phyloP scores from a whole-genome alignment of 805 yeast species.

The Pachysolen tannophilus region DNA sequence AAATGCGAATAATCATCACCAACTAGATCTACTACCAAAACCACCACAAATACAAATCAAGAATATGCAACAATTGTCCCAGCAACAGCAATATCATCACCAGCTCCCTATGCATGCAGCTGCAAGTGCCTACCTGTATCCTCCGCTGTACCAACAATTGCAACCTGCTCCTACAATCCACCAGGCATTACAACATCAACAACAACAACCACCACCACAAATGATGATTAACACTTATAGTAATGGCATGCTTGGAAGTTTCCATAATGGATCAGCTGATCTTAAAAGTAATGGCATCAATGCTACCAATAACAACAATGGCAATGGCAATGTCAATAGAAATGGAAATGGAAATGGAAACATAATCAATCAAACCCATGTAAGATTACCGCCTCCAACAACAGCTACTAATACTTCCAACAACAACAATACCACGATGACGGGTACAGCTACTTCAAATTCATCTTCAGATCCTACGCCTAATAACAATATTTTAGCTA shows the following conservation, averaged over 20 bases:
- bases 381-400: neutral
- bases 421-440: neutral
- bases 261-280: too few species aligned
- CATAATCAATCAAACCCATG: neutral
- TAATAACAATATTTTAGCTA: neutral
- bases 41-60: conserved; percentile 8
- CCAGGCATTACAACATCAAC: neutral
- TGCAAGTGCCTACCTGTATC: neutral
- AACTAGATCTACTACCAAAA: conserved; percentile 3
- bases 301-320: neutral
- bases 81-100: conserved; percentile 2
- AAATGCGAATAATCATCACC: conserved; percentile 1
- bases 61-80: conserved; percentile 5
- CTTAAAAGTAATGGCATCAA: too few species aligned
- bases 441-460: neutral
- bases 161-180: conserved; percentile 2
- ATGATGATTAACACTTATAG: too few species aligned
- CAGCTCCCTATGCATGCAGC: neutral
- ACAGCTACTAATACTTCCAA: neutral
- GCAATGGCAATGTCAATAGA: neutral
- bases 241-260: too few species aligned
- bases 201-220: neutral
- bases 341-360: neutral
- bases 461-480: too few species aligned
- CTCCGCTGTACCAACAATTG: neutral